Percentiles rank a stretch among this genome's conserved stretches.
These are phyloP conservation scores for Diospyros lotus DNA, from an alignment of 148 eudicot species.

Conservation along the genomic window DNA sequence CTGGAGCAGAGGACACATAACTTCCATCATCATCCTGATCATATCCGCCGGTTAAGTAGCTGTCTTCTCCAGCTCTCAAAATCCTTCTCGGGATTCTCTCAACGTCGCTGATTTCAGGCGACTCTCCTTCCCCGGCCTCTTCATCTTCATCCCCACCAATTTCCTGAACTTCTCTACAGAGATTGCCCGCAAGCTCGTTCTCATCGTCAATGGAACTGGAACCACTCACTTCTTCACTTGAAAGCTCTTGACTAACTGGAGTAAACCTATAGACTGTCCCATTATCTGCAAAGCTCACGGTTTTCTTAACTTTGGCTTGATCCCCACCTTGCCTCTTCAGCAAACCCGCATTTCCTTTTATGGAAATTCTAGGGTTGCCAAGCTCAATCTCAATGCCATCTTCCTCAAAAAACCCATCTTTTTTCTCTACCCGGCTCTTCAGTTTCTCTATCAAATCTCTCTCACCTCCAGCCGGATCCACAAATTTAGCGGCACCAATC, in stretches of 20 bases:
- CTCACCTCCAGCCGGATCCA: slow-evolving; percentile 22
- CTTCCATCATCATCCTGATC: slow-evolving; percentile 28
- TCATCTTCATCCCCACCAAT: slow-evolving; percentile 45
- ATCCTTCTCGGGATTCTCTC: slow-evolving; percentile 25
- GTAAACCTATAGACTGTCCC: slow-evolving; percentile 40
- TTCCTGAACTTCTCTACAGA: slow-evolving; percentile 33
- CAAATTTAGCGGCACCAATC: slow-evolving; percentile 9
- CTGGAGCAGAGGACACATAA: slow-evolving; percentile 44
- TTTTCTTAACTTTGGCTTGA: slow-evolving; percentile 39
- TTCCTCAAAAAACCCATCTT: slow-evolving; percentile 34
- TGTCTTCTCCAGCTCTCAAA: slow-evolving; percentile 16
- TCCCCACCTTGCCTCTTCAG: slow-evolving; percentile 21
- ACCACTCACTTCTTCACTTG: slow-evolving; percentile 22
- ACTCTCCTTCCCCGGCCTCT: slow-evolving; percentile 30
- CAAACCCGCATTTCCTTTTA: slow-evolving; percentile 24
- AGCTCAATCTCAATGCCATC: slow-evolving; percentile 28
- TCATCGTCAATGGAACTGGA: slow-evolving; percentile 21
- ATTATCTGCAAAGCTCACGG: slow-evolving; percentile 61
- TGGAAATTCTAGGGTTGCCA: slow-evolving; percentile 24
- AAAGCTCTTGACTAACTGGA: slow-evolving; percentile 16
- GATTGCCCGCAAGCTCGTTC: slow-evolving; percentile 21
- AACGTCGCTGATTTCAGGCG: slow-evolving; percentile 34
- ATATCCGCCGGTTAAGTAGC: slow-evolving; percentile 15
- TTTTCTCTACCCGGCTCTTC: slow-evolving; percentile 45
- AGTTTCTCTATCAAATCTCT: slow-evolving; percentile 32